Evolutionary conservation across 768 basidiomycete genomes (phyloP), one percentile per base, ranked within the genome.

Genomic region (Leccinum pellstonianum): DNA sequence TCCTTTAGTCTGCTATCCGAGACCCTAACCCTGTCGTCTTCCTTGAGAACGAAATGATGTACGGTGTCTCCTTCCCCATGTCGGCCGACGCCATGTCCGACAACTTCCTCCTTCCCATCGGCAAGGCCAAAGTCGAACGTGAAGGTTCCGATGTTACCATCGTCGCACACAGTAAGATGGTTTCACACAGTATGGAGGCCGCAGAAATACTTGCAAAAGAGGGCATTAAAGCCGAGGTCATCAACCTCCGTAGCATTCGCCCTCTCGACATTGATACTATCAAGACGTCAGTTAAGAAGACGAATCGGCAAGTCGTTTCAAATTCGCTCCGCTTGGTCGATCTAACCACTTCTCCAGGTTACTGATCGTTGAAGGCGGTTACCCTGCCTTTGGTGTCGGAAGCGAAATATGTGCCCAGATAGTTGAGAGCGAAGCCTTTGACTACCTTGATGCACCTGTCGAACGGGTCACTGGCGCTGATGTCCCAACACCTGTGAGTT

Each of bases 31-130:
- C 95, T 14, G 91, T 98, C 66, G 95, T 98, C 66, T 95, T 99
- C 84, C 90, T 99, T 55, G 97, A 99, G 75, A 99, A 99, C 78
- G 97, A 99, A 77, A 94, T 99, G 86, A 77, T 99, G 73, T 99
- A 99, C 79, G 97, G 97, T 77, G 87, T 95, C 64, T 85, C 90
- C 37, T 99, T 98, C 89, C 95, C 95, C 53, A 89, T 98, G 88
- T 93, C 94, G 27, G 75, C 86, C 63, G 95, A 95, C 70, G 95
- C 94, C 67, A 87, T 97, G 87, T 94, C 93, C 55, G 92, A 95
- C 74, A 86, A 92, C 79, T 99, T 94, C 85, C 76, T 95, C 48
- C 80, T 98, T 56, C 96, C 95, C 37, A 97, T 99, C 70, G 97
- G 97, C 72, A 98, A 98, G 80, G 90, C 89, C 74, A 98, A 98